Conservation (phyloP, 2,329 filamentous ascomycete species). For the Fusarium papillatum region DNA sequence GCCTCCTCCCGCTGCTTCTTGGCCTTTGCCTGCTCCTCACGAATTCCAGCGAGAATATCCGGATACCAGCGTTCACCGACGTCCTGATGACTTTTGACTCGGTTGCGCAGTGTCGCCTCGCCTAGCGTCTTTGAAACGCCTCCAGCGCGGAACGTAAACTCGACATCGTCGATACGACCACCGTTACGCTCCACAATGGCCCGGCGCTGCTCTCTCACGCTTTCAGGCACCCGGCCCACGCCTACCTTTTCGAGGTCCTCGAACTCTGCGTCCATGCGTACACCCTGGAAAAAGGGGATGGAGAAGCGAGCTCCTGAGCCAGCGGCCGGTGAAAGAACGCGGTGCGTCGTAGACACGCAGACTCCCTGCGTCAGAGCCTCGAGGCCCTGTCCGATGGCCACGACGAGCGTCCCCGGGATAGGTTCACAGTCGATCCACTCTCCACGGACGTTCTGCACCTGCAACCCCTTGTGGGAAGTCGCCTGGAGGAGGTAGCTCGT, state of each 20-base stretch:
- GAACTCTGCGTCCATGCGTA: conserved; percentile 83
- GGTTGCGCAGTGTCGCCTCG: conserved; percentile 87
- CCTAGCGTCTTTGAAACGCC: conserved; percentile 77
- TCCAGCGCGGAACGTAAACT: conserved; percentile 86
- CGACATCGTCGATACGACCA: conserved; percentile 79
- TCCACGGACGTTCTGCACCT: conserved; percentile 85
- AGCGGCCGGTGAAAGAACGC: conserved; percentile 80
- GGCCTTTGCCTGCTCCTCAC: conserved; percentile 67
- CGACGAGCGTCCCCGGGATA: conserved; percentile 82
- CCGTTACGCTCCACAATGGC: conserved; percentile 68
- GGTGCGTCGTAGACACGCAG: conserved; percentile 85
- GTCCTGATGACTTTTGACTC: conserved; percentile 89
- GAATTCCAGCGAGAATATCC: conserved; percentile 69
- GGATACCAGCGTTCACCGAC: conserved; percentile 88
- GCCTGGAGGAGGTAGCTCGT: conserved; percentile 87
- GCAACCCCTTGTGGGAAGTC: conserved; percentile 79
- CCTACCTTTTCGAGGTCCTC: conserved; percentile 77
- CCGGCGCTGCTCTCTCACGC: conserved; percentile 72
- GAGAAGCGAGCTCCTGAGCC: conserved; percentile 82
- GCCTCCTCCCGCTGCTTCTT: conserved; percentile 46
- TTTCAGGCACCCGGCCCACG: conserved; percentile 71
- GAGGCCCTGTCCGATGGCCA: conserved; percentile 89
- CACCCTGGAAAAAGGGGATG: conserved; percentile 91
- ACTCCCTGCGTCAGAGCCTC: conserved; percentile 89
- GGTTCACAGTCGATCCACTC: conserved; percentile 89